Conservation (phyloP, 805 yeast species). For the Lachancea lanzarotensis region DNA sequence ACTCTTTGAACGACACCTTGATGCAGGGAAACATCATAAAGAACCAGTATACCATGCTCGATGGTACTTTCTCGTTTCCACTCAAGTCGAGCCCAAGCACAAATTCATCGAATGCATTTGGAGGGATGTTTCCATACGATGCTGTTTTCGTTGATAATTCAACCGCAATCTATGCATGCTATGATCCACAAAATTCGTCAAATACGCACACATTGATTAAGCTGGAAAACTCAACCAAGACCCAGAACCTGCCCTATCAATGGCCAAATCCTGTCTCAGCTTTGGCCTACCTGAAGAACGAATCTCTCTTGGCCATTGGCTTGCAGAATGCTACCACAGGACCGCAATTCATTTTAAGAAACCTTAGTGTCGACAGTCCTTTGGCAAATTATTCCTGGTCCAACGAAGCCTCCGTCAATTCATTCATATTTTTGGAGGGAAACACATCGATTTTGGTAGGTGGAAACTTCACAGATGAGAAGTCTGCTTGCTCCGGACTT, state of each 20-base stretch:
- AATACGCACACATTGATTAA: slow-evolving; percentile 8
- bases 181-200: slow-evolving; percentile 34
- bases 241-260: slow-evolving; percentile 8
- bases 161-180: slow-evolving; percentile 54
- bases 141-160: slow-evolving; percentile 39
- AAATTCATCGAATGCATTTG: slow-evolving; percentile 7
- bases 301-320: slow-evolving; percentile 21
- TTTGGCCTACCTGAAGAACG: slow-evolving; percentile 24
- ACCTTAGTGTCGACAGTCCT: slow-evolving; percentile 42
- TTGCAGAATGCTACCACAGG: slow-evolving; percentile 24
- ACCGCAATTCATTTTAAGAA: slow-evolving; percentile 19
- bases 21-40: slow-evolving; percentile 27
- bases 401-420: slow-evolving; percentile 35
- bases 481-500: slow-evolving; percentile 50
- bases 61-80: slow-evolving; percentile 15
- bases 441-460: slow-evolving; percentile 48
- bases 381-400: slow-evolving; percentile 35
- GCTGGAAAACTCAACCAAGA: neutral
- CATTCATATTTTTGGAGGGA: slow-evolving; percentile 37
- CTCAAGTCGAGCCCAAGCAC: slow-evolving; percentile 11
- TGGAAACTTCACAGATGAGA: slow-evolving; percentile 62
- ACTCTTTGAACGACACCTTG: slow-evolving; percentile 29
- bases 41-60: slow-evolving; percentile 15
- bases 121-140: neutral
- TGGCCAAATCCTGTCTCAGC: slow-evolving; percentile 20